Percentiles rank a stretch among this genome's conserved stretches.
Evolutionary conservation across 1,284 basidiomycete species (phyloP).

Genomic region (Mycena citricolor): DNA sequence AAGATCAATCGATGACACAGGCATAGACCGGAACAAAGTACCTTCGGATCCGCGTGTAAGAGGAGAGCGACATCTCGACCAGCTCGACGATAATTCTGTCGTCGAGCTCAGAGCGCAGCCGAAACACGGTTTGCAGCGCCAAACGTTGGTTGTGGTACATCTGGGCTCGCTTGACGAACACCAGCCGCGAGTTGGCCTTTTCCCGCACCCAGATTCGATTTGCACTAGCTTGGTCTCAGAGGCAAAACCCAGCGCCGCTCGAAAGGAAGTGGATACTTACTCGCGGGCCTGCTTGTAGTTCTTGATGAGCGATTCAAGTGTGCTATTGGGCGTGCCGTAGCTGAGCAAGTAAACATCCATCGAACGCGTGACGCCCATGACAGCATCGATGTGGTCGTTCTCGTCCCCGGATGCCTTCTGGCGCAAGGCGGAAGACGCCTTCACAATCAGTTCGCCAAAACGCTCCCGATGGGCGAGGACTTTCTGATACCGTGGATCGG

Average conservation of each 20-base stretch:
- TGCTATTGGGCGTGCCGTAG: conserved; percentile 64
- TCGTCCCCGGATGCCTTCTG: conserved; percentile 64
- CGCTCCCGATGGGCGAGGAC: conserved; percentile 61
- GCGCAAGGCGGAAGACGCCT: conserved; percentile 68
- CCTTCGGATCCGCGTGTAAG: conserved; percentile 80
- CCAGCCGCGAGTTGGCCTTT: conserved; percentile 71
- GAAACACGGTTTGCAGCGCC: conserved; percentile 81
- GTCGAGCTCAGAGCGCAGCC: conserved; percentile 77
- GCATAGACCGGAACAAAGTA: conserved; percentile 27
- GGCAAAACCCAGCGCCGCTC: conserved; percentile 12
- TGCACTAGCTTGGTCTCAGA: conserved; percentile 49
- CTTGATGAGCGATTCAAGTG: conserved; percentile 66
- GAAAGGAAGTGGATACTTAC: conserved; percentile 44
- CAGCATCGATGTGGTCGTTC: conserved; percentile 94
- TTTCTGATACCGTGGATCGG: conserved; percentile 75
- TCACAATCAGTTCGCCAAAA: conserved; percentile 71
- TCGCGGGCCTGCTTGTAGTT: conserved; percentile 68
- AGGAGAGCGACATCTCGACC: conserved; percentile 82
- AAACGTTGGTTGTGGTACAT: conserved; percentile 71
- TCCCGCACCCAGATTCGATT: conserved; percentile 73
- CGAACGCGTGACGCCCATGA: conserved; percentile 67
- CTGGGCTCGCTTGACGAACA: conserved; percentile 81
- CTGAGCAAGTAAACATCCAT: conserved; percentile 77
- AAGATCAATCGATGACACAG: conserved; percentile 4
- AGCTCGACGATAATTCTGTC: conserved; percentile 79